Evolutionary conservation across 768 basidiomycete genomes (phyloP).

Genomic region (Rhizopogon salebrosus): DNA sequence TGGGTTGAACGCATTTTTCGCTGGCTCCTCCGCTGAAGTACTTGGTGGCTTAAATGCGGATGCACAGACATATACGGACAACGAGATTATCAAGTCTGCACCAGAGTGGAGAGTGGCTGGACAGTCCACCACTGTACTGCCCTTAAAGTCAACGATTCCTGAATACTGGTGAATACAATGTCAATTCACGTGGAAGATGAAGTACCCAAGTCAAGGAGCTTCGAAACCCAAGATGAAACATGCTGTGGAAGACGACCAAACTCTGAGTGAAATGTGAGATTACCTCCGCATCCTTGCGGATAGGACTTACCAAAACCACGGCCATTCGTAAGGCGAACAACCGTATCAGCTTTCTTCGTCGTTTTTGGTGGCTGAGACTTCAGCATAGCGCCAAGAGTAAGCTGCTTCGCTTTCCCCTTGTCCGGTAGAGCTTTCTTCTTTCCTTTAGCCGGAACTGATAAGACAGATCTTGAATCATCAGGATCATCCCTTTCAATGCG

Average conservation of each 20-base stretch:
- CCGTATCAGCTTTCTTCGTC: conserved; percentile 48
- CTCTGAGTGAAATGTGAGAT: conserved; percentile 38
- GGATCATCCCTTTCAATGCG: conserved; percentile 50
- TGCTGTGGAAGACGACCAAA: conserved; percentile 75
- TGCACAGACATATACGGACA: conserved; percentile 64
- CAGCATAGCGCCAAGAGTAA: conserved; percentile 61
- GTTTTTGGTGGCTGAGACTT: conserved; percentile 48
- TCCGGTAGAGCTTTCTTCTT: conserved; percentile 28
- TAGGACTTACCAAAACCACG: conserved; percentile 56
- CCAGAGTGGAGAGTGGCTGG: conserved; percentile 69
- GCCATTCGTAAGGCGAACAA: conserved; percentile 62
- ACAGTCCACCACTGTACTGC: conserved; percentile 73
- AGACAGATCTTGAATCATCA: conserved; percentile 22
- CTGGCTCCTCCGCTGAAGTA: conserved; percentile 21
- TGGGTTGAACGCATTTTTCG: conserved; percentile 55
- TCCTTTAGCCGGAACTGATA: conserved; percentile 25
- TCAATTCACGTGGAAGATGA: background rate
- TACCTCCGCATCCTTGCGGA: background rate
- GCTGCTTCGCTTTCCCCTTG: conserved; percentile 51
- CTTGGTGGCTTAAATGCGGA: conserved; percentile 58
- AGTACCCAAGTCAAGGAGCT: conserved; percentile 64
- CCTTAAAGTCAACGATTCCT: conserved; percentile 66
- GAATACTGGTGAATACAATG: background rate
- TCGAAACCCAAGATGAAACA: conserved; percentile 67
- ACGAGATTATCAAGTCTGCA: conserved; percentile 69